Percentiles rank a stretch among this genome's conserved stretches.
These are phyloP conservation scores for Paramecium tetraurelia DNA, from an alignment of 73 alveolate genomes.

Conservation along the genomic window DNA sequence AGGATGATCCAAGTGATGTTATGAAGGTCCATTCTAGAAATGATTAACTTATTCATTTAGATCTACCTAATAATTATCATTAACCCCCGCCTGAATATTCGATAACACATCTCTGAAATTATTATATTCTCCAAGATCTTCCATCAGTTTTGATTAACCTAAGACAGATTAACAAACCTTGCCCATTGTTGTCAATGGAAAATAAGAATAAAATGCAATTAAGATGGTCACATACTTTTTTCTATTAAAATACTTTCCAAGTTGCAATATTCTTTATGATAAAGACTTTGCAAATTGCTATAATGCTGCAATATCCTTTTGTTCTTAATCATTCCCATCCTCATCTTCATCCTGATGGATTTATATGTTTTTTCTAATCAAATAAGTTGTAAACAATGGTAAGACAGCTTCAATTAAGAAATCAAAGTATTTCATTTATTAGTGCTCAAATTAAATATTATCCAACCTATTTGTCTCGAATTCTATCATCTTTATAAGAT, in stretches of 20 bases:
- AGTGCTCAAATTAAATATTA: neutral
- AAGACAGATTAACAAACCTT: neutral
- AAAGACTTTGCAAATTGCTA: neutral
- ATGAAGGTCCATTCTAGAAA: neutral
- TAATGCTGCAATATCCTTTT: neutral
- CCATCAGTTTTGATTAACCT: neutral
- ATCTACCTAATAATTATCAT: neutral
- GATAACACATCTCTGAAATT: neutral
- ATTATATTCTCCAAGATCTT: neutral
- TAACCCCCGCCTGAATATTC: neutral
- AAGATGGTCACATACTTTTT: neutral
- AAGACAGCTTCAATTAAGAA: neutral
- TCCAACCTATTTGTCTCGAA: neutral
- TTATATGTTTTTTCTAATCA: neutral
- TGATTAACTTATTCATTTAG: neutral
- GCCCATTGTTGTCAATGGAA: neutral
- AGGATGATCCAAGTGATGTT: neutral
- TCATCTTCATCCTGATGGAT: neutral
- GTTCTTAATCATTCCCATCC: slow-evolving; percentile 26
- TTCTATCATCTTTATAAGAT: neutral
- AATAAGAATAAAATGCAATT: neutral
- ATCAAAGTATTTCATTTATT: neutral
- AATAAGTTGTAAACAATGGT: neutral
- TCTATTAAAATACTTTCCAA: neutral
- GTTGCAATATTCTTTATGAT: neutral